Conservation (phyloP, 352 stramenopile genomes). For the Thalassiosira exigua region DNA sequence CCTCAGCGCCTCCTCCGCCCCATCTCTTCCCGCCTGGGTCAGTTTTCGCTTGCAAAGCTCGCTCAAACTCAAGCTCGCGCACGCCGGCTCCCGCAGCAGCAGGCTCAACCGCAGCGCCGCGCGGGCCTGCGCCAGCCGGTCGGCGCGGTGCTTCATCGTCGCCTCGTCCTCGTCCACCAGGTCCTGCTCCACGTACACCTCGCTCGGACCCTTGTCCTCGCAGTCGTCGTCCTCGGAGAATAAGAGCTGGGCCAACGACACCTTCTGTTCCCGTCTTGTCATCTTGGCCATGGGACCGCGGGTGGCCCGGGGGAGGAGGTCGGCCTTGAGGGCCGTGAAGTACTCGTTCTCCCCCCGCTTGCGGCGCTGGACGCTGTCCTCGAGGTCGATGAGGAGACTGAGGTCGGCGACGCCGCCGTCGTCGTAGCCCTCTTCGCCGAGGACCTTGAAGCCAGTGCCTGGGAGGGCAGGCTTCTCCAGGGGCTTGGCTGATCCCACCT, state of each 20-base stretch:
- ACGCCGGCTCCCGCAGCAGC: slow-evolving; percentile 78
- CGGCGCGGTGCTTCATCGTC: slow-evolving; percentile 60
- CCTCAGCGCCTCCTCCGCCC: slow-evolving; percentile 73
- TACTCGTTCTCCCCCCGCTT: slow-evolving; percentile 81
- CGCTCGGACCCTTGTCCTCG: slow-evolving; percentile 77
- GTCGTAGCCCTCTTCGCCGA: slow-evolving; percentile 76
- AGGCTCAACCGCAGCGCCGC: slow-evolving; percentile 73
- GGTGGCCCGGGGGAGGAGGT: slow-evolving; percentile 78
- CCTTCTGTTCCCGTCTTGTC: slow-evolving; percentile 80
- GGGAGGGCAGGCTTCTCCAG: slow-evolving; percentile 74
- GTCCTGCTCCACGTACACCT: slow-evolving; percentile 76
- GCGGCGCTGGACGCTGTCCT: slow-evolving; percentile 76
- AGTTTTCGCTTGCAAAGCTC: slow-evolving; percentile 84
- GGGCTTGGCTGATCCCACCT: slow-evolving; percentile 78
- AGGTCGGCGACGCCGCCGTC: slow-evolving; percentile 84
- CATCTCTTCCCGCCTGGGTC: slow-evolving; percentile 67
- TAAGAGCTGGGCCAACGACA: slow-evolving; percentile 78
- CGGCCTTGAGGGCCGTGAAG: slow-evolving; percentile 72
- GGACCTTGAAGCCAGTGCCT: slow-evolving; percentile 74
- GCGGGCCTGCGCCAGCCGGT: slow-evolving; percentile 66
- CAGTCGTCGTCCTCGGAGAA: slow-evolving; percentile 81
- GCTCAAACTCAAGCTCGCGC: slow-evolving; percentile 76
- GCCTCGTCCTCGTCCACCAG: slow-evolving; percentile 61
- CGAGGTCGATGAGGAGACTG: slow-evolving; percentile 81
- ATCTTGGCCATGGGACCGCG: slow-evolving; percentile 68